Evolutionary conservation across 305 asterid genomes (phyloP).

Genomic region (Petunia hybrid): DNA sequence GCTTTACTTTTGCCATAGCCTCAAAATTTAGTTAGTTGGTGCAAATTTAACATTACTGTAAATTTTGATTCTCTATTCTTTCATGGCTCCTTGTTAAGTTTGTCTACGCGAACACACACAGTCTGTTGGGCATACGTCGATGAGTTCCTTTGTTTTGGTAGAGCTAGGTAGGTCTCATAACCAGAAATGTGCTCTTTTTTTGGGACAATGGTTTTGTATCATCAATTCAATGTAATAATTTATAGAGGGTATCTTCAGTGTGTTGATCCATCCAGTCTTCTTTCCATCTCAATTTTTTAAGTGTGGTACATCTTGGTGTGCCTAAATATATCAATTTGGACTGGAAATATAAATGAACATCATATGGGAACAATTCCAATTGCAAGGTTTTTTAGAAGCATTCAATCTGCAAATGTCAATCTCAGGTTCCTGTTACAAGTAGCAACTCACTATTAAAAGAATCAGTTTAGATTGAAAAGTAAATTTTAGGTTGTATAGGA

Average conservation of each 20-base stretch:
- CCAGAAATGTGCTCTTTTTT: no score
- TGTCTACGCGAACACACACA: not conserved
- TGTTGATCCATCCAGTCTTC: not conserved
- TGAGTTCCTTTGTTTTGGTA: not conserved
- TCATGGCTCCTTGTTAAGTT: slow-evolving; percentile 12
- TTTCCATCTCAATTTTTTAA: no score
- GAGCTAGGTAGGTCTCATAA: slow-evolving; percentile 1
- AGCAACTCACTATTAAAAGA: no score
- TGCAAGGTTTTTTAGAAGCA: no score
- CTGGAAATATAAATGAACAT: no score
- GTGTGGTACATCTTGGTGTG: not conserved
- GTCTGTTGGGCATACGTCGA: no score
- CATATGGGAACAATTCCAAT: no score
- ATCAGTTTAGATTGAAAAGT: no score
- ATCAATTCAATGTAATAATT: not conserved
- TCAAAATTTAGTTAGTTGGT: slow-evolving; percentile 5
- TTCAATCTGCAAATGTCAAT: no score
- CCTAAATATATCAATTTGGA: not conserved
- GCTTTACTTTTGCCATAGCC: not conserved
- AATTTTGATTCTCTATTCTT: not conserved
- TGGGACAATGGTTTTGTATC: not conserved
- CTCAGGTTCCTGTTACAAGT: no score
- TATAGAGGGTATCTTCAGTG: not conserved
- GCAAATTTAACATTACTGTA: not conserved
- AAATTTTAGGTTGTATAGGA: no score